Evolutionary conservation across 306 rosid genomes (phyloP).

Genomic region (Crotalaria pallida): DNA sequence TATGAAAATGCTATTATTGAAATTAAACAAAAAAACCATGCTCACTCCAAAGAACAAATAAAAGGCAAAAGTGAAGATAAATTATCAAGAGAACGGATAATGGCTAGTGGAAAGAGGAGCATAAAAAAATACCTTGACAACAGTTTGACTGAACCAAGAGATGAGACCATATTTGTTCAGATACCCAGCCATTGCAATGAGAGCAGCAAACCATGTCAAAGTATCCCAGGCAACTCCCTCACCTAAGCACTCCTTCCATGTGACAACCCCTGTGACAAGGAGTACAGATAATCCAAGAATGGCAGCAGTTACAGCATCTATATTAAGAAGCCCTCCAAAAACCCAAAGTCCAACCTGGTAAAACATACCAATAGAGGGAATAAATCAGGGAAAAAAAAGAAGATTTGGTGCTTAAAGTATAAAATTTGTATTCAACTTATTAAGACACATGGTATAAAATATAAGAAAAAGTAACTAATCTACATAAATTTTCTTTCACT

Average conservation of each 20-base stretch:
- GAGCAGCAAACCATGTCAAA: conserved; percentile 99
- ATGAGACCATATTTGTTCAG: conserved; percentile 98
- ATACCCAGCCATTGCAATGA: conserved; percentile 99
- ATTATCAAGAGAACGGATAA: neutral
- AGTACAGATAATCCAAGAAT: conserved; percentile 87
- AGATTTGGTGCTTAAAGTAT: neutral
- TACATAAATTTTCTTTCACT: too few relatives aligned
- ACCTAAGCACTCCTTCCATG: conserved; percentile 98
- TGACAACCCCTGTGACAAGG: conserved; percentile 88
- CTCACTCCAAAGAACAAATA: neutral
- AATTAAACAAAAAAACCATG: conserved; percentile 1
- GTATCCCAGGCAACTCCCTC: conserved; percentile 99
- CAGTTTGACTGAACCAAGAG: conserved; percentile 94
- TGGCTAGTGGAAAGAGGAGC: neutral
- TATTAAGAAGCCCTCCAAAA: conserved; percentile 66
- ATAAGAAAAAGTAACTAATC: too few relatives aligned
- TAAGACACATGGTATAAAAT: neutral
- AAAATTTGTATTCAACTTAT: neutral
- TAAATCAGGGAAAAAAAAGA: neutral
- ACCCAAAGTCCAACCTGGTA: conserved; percentile 94
- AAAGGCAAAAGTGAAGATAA: neutral
- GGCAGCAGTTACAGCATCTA: conserved; percentile 95
- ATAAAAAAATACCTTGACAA: conserved; percentile 70
- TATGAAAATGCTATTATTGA: neutral
- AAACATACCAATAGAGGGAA: conserved; percentile 1